A percentile compares a stretch with the other conserved stretches of the same genome.
phyloP scores from a whole-genome alignment of 805 yeast species.

The Candida ortonii region DNA sequence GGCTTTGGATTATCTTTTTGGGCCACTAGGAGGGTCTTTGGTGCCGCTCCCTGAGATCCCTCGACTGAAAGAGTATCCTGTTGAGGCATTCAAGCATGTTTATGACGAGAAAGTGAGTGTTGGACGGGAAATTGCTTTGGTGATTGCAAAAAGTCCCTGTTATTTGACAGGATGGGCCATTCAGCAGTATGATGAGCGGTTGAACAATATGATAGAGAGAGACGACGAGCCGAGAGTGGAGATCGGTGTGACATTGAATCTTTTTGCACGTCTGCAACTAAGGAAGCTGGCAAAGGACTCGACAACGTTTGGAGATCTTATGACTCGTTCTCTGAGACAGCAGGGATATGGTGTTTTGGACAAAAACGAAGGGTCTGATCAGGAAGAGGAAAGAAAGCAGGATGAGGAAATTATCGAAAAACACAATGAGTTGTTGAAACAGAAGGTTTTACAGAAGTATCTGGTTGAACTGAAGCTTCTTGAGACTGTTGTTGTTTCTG shows the following conservation, averaged over 20 bases:
- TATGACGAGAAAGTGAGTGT: constrained; percentile 19
- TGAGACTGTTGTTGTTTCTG: constrained; percentile 18
- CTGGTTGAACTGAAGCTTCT: constrained; percentile 23
- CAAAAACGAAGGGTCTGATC: background rate
- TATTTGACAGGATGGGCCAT: constrained; percentile 18
- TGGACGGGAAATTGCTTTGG: constrained; percentile 11
- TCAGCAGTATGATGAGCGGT: constrained; percentile 1
- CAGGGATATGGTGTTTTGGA: background rate
- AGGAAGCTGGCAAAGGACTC: constrained; percentile 4
- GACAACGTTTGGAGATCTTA: constrained; percentile 4
- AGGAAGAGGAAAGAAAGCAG: background rate
- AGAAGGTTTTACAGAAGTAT: constrained; percentile 30
- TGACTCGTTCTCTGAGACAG: constrained; percentile 7
- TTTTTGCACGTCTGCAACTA: constrained; percentile 11
- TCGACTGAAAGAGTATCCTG: constrained; percentile 30
- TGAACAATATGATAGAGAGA: background rate
- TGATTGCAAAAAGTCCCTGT: constrained; percentile 10
- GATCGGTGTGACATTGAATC: constrained; percentile 10
- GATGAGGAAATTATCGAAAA: constrained; percentile 6
- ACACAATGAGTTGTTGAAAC: constrained; percentile 15
- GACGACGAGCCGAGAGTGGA: constrained; percentile 3
- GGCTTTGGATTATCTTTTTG: constrained; percentile 39
- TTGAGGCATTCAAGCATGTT: constrained; percentile 27
- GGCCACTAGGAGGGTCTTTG: constrained; percentile 21
- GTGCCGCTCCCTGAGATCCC: too few species aligned